Percentiles rank a stretch among this genome's conserved stretches.
Conservation (phyloP, 1,139 yeast species). For the Lodderomyces theae region DNA sequence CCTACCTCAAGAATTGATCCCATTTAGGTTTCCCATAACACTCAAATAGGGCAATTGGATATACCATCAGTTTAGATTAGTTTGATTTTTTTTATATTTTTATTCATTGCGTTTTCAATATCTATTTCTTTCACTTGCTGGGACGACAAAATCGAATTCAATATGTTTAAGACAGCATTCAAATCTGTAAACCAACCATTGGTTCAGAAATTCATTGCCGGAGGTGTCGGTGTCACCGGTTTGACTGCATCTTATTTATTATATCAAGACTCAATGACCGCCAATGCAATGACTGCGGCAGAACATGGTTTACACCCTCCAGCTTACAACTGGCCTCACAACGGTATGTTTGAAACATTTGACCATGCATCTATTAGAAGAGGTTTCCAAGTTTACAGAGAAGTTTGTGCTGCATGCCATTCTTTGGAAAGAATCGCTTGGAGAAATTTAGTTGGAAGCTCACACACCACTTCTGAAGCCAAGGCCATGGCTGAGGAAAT, state of each 20-base stretch:
- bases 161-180: conserved; percentile 31
- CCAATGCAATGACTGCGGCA: conserved; percentile 97
- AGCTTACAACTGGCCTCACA: conserved; percentile 89
- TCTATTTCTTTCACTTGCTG: neutral
- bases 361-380: conserved; percentile 98
- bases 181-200: conserved; percentile 26
- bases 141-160: conserved; percentile 3
- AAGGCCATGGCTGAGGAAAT: conserved; percentile 93
- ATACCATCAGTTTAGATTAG: neutral
- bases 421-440: conserved; percentile 96
- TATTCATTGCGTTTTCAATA: neutral
- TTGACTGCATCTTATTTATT: conserved; percentile 70
- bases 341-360: conserved; percentile 85
- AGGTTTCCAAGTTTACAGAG: conserved; percentile 98
- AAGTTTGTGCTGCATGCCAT: conserved; percentile 99
- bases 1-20: neutral
- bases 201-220: conserved; percentile 56
- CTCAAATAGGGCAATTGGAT: neutral
- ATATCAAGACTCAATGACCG: conserved; percentile 77
- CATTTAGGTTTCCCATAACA: neutral
- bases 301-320: conserved; percentile 99
- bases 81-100: too few relatives aligned
- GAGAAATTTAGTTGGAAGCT: conserved; percentile 97
- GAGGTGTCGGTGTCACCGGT: conserved; percentile 67
- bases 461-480: conserved; percentile 88